These are phyloP conservation scores for Fomitopsis betulina DNA, from an alignment of 1,284 basidiomycete species.

Conservation along the genomic window DNA sequence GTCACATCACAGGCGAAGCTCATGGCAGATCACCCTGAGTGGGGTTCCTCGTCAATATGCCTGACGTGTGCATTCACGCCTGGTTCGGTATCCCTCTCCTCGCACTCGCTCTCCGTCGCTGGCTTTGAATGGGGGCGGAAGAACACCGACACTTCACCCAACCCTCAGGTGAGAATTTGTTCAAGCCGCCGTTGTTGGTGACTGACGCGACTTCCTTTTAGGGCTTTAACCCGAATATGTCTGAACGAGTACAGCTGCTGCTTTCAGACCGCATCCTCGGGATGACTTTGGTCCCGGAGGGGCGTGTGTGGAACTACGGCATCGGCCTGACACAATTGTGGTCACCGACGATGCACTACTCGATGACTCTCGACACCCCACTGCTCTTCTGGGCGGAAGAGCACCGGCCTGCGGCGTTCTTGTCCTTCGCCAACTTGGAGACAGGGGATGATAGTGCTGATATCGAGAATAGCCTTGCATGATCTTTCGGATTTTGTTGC, in stretches of 20 bases:
- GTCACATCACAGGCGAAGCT: constrained; percentile 95
- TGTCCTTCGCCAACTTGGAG: constrained; percentile 86
- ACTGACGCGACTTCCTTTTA: constrained; percentile 22
- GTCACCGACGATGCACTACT: constrained; percentile 81
- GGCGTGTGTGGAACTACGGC: constrained; percentile 92
- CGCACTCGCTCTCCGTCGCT: constrained; percentile 84
- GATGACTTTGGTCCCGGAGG: constrained; percentile 89
- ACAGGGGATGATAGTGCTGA: constrained; percentile 86
- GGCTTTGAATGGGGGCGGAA: constrained; percentile 99
- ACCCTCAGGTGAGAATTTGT: constrained; percentile 55
- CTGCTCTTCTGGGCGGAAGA: constrained; percentile 94
- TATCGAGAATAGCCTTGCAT: constrained; percentile 85
- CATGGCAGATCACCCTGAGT: constrained; percentile 94
- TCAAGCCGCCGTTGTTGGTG: constrained; percentile 2
- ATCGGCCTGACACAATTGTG: constrained; percentile 90
- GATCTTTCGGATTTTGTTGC: constrained; percentile 15
- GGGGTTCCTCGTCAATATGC: constrained; percentile 93
- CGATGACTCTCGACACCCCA: constrained; percentile 88
- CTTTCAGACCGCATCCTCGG: constrained; percentile 92
- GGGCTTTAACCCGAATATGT: constrained; percentile 98
- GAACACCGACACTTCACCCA: constrained; percentile 81
- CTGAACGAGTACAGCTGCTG: constrained; percentile 91
- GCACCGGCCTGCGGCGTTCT: constrained; percentile 88
- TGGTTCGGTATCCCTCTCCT: constrained; percentile 92
- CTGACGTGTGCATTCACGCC: constrained; percentile 96